These are phyloP conservation scores for Acanthamoeba lenticulata DNA, from an alignment of 208 protist species.

Conservation along the genomic window DNA sequence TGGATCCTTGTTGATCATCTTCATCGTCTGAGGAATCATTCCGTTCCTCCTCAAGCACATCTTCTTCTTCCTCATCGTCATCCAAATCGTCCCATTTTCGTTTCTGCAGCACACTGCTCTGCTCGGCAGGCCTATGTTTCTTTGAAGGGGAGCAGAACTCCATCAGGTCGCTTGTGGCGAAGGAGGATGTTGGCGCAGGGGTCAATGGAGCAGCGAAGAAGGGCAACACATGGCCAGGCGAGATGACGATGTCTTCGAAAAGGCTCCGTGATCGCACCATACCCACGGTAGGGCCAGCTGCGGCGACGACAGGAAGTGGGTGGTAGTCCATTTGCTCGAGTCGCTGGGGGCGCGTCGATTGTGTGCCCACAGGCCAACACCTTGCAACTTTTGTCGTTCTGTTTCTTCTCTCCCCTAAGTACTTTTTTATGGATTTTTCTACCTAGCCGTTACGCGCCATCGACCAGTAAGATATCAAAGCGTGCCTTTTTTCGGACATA, in stretches of 20 bases:
- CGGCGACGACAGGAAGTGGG: neutral
- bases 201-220: neutral
- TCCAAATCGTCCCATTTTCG: constrained; percentile 38
- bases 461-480: no score
- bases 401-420: no score
- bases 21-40: constrained; percentile 13
- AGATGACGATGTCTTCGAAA: neutral
- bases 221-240: neutral
- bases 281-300: neutral
- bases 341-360: no score
- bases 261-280: constrained; percentile 12
- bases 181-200: neutral
- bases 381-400: no score
- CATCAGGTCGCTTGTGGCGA: neutral
- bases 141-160: constrained; percentile 20
- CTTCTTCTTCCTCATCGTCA: neutral
- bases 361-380: no score
- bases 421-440: neutral
- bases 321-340: neutral
- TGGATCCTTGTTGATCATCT: no score
- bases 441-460: neutral
- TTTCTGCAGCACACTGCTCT: neutral
- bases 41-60: neutral
- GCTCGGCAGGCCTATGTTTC: neutral
- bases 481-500: no score